These are phyloP conservation scores for Agarophyton chilense DNA, from an alignment of 23 red algal genomes.

Conservation along the genomic window DNA sequence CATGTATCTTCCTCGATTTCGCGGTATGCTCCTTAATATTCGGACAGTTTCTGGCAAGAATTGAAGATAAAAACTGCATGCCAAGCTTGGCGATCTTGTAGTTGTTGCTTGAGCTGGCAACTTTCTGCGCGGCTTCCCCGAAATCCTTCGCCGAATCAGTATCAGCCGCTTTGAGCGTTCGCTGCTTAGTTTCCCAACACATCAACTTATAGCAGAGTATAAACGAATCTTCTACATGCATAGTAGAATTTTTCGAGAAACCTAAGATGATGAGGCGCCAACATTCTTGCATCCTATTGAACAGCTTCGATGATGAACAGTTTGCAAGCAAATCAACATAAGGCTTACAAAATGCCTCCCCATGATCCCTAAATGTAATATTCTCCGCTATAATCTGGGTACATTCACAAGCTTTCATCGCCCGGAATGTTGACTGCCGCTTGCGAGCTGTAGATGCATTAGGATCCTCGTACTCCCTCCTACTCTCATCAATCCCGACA, in stretches of 20 bases:
- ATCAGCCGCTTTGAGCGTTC: neutral
- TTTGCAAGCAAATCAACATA: conserved; percentile 13
- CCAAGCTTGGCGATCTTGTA: conserved; percentile 33
- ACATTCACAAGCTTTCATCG: conserved; percentile 54
- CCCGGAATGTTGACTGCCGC: conserved; percentile 45
- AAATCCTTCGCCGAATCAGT: neutral
- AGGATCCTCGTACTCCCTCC: conserved; percentile 69
- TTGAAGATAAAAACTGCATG: conserved; percentile 2
- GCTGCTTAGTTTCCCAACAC: neutral
- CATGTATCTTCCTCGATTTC: neutral
- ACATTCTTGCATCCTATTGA: conserved; percentile 37
- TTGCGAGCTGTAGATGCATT: conserved; percentile 40
- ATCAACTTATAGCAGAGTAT: conserved; percentile 42
- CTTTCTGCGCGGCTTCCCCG: neutral
- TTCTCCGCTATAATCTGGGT: conserved; percentile 21
- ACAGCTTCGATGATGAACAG: conserved; percentile 47
- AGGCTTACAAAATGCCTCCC: conserved; percentile 23
- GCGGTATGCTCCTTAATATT: neutral
- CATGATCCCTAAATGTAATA: conserved; percentile 24
- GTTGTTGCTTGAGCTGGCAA: neutral
- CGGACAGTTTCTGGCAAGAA: conserved; percentile 31
- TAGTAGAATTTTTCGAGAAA: conserved; percentile 35
- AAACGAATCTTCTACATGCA: conserved; percentile 32
- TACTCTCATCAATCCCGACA: conserved; percentile 2
- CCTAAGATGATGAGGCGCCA: conserved; percentile 40